These are phyloP conservation scores for Agapanthus africanus DNA, from an alignment of 106 monocot species.

Conservation along the genomic window DNA sequence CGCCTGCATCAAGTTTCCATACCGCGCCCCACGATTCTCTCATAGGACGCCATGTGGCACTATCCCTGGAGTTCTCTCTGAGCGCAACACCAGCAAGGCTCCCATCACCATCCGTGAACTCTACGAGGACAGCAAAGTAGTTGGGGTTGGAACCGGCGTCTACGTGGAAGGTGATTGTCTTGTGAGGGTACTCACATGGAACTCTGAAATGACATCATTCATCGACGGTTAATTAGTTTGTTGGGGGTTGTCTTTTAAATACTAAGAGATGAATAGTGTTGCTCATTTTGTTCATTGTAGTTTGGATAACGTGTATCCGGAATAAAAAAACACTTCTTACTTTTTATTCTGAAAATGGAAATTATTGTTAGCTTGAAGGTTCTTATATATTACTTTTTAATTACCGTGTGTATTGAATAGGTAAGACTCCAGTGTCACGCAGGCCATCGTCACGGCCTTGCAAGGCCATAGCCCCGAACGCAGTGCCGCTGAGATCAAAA, in stretches of 20 bases:
- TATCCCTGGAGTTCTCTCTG: constrained; percentile 3
- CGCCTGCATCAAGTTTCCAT: constrained; percentile 38
- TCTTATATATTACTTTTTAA: no score
- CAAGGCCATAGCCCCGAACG: constrained; percentile 66
- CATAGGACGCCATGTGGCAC: constrained; percentile 38
- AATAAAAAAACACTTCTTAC: no score
- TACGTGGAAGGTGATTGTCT: constrained; percentile 42
- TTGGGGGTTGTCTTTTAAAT: no score
- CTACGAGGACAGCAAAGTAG: constrained; percentile 58
- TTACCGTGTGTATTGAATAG: constrained; percentile 37
- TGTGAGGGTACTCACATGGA: constrained; percentile 45
- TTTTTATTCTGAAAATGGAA: no score
- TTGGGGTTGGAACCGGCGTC: constrained; percentile 57
- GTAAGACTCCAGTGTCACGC: constrained; percentile 27
- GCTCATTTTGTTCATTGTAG: no score
- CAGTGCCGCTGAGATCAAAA: constrained; percentile 79
- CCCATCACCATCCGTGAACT: constrained; percentile 63
- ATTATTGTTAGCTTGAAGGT: no score
- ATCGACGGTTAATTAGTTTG: no score
- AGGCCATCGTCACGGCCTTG: constrained; percentile 46
- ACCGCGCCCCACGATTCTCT: constrained; percentile 60
- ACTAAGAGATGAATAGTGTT: no score
- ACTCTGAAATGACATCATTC: no score
- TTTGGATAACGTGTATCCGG: no score
- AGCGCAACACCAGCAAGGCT: constrained; percentile 48